Percentiles rank a stretch among this genome's conserved stretches.
These are phyloP conservation scores for Ramaria sp. DNA, from an alignment of 768 basidiomycete species.

Conservation along the genomic window DNA sequence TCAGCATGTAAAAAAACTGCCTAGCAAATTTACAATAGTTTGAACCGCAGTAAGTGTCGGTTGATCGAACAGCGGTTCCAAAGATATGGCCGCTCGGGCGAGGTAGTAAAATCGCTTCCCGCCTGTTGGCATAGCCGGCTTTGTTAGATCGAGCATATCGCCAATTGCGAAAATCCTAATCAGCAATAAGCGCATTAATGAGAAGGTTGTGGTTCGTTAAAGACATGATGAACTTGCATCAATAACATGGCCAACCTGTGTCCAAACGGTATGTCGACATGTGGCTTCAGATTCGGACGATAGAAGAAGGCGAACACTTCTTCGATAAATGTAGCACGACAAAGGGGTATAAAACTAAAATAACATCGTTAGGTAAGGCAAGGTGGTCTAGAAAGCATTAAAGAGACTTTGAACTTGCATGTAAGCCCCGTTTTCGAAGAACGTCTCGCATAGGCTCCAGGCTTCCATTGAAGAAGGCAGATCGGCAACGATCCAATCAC, in stretches of 20 bases:
- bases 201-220: too few species aligned
- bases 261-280: constrained; percentile 5
- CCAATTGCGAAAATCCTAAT: constrained; percentile 6
- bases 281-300: background rate
- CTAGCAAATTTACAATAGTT: background rate
- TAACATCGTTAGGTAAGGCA: background rate
- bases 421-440: constrained; percentile 7
- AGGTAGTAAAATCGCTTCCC: constrained; percentile 9
- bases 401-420: constrained; percentile 1
- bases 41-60: constrained; percentile 9
- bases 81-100: constrained; percentile 6
- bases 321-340: constrained; percentile 1
- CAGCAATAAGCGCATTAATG: background rate
- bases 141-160: constrained; percentile 5
- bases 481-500: constrained; percentile 3
- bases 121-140: constrained; percentile 4
- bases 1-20: background rate
- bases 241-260: constrained; percentile 5
- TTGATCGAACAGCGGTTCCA: constrained; percentile 3
- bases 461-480: constrained; percentile 4
- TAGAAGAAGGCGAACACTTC: constrained; percentile 8
- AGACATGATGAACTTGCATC: background rate
- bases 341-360: constrained; percentile 5
- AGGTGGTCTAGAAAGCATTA: background rate
- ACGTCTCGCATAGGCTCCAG: constrained; percentile 6